A percentile compares a stretch with the other conserved stretches of the same genome.
phyloP scores from a whole-genome alignment of 2,329 filamentous ascomycete species.

The Fusarium mexicanum region DNA sequence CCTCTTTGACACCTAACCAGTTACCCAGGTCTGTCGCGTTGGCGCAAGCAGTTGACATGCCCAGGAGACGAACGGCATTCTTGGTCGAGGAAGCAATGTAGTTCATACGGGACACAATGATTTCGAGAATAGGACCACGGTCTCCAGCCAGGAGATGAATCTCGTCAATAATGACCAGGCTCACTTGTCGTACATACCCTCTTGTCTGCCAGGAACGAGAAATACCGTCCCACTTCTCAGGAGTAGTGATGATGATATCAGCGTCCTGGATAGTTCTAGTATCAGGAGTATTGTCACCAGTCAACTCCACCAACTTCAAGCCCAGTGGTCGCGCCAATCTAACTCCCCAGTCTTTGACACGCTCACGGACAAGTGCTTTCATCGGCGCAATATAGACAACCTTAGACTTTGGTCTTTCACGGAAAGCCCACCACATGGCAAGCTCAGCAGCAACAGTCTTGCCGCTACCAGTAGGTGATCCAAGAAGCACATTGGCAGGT shows the following conservation, averaged over 20 bases:
- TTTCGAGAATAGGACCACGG: slow-evolving; percentile 95
- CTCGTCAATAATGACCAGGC: slow-evolving; percentile 97
- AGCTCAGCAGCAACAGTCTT: slow-evolving; percentile 97
- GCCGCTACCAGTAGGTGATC: slow-evolving; percentile 95
- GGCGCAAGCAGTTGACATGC: slow-evolving; percentile 99
- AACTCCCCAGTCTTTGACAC: slow-evolving; percentile 93
- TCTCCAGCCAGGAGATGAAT: slow-evolving; percentile 98
- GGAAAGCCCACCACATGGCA: slow-evolving; percentile 99
- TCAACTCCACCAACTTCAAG: slow-evolving; percentile 91
- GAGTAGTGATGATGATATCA: slow-evolving; percentile 97
- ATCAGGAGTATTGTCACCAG: slow-evolving; percentile 96
- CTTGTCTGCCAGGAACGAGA: slow-evolving; percentile 98
- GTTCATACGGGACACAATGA: slow-evolving; percentile 95
- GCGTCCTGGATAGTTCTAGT: slow-evolving; percentile 94
- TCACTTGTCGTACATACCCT: slow-evolving; percentile 94
- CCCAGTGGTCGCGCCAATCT: slow-evolving; percentile 85
- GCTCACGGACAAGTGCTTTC: slow-evolving; percentile 97
- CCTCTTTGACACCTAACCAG: slow-evolving; percentile 97
- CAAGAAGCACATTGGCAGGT: slow-evolving; percentile 87
- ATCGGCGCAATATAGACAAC: slow-evolving; percentile 99
- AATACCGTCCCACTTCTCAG: slow-evolving; percentile 99
- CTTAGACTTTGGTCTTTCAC: slow-evolving; percentile 92
- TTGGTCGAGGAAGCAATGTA: slow-evolving; percentile 97
- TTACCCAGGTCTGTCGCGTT: slow-evolving; percentile 94
- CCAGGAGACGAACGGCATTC: slow-evolving; percentile 85